Conservation (phyloP, 2,329 filamentous ascomycete species). For the Epichloe amarillans region DNA sequence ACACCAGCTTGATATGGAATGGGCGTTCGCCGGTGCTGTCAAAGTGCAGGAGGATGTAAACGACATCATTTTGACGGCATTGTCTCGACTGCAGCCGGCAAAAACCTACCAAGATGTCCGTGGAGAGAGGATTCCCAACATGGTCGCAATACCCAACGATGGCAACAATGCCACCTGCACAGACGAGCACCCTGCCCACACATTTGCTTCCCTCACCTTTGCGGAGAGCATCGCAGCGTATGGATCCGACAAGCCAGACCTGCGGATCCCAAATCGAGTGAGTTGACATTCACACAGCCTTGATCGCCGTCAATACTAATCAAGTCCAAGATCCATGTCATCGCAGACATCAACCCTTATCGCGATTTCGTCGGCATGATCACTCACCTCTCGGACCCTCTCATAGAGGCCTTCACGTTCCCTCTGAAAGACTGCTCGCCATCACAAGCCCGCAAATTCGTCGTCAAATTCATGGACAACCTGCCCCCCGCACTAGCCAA, state of each 20-base stretch:
- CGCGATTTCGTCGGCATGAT: conserved; percentile 63
- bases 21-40: conserved; percentile 60
- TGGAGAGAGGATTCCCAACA: conserved; percentile 20
- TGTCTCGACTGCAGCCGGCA: conserved; percentile 16
- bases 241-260: conserved; percentile 86
- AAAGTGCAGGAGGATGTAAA: conserved; percentile 22
- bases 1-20: conserved; percentile 73
- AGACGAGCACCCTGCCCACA: conserved; percentile 15
- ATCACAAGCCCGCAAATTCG: conserved; percentile 45
- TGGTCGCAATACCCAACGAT: conserved; percentile 13
- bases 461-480: conserved; percentile 56
- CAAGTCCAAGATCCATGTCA: conserved; percentile 40
- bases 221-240: conserved; percentile 55
- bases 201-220: conserved; percentile 23
- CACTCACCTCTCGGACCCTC: conserved; percentile 50
- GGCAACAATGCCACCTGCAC: background rate
- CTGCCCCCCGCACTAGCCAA: conserved; percentile 47
- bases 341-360: conserved; percentile 46
- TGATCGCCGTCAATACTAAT: background rate
- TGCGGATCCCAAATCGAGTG: conserved; percentile 58
- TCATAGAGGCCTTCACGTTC: conserved; percentile 64
- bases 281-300: conserved; percentile 8
- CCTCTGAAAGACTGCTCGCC: conserved; percentile 38
- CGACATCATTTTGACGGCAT: conserved; percentile 20
- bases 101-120: conserved; percentile 51